These are phyloP conservation scores for Vaccinium vitisidaea DNA, from an alignment of 148 eudicot genomes.

Conservation along the genomic window DNA sequence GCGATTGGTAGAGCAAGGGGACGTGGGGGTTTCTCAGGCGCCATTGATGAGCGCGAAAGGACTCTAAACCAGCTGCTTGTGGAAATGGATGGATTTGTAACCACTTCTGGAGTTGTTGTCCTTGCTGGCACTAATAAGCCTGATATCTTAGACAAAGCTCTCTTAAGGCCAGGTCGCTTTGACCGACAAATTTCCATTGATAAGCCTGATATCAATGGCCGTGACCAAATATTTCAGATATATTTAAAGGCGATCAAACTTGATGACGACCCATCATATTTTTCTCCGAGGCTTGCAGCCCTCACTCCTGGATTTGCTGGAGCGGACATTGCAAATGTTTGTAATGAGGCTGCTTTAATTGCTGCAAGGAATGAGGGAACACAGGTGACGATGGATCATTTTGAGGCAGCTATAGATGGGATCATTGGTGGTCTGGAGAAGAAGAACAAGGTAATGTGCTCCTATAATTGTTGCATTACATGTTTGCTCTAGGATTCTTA, in stretches of 20 bases:
- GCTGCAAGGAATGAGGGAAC: slow-evolving; percentile 69
- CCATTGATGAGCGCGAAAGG: slow-evolving; percentile 83
- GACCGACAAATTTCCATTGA: slow-evolving; percentile 80
- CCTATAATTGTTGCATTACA: background rate
- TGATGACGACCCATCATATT: slow-evolving; percentile 64
- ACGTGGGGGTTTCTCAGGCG: slow-evolving; percentile 76
- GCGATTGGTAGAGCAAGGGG: slow-evolving; percentile 91
- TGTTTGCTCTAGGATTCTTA: background rate
- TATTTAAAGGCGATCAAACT: slow-evolving; percentile 82
- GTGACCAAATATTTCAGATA: slow-evolving; percentile 84
- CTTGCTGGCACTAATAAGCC: slow-evolving; percentile 90
- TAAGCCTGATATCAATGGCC: slow-evolving; percentile 89
- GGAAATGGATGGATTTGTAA: slow-evolving; percentile 92
- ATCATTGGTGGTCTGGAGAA: slow-evolving; percentile 91
- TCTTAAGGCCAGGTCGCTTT: slow-evolving; percentile 85
- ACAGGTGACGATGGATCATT: slow-evolving; percentile 64
- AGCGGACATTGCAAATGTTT: slow-evolving; percentile 91
- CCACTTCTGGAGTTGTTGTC: slow-evolving; percentile 81
- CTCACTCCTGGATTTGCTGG: slow-evolving; percentile 96
- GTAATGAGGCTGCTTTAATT: slow-evolving; percentile 88
- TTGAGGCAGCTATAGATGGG: slow-evolving; percentile 84
- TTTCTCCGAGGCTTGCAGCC: slow-evolving; percentile 81
- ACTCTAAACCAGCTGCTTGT: slow-evolving; percentile 89
- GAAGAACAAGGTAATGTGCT: slow-evolving; percentile 62
- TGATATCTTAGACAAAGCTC: slow-evolving; percentile 83